Percentiles rank a stretch among this genome's conserved stretches.
These are phyloP conservation scores for Pseudocercospora vitis DNA, from an alignment of 2,329 filamentous ascomycete species.

Conservation along the genomic window DNA sequence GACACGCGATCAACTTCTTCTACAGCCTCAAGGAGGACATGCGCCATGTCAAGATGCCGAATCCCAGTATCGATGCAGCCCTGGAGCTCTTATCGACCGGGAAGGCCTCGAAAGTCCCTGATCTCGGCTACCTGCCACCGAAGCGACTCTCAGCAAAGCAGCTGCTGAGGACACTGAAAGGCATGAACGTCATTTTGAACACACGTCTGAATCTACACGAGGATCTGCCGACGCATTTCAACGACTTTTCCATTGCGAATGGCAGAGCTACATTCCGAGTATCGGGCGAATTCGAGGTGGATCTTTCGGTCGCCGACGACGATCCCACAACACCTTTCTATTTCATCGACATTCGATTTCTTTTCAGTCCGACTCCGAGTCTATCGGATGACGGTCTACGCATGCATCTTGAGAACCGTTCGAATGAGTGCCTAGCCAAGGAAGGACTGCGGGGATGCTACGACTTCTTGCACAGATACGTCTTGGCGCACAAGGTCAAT, in stretches of 20 bases:
- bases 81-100: constrained; percentile 80
- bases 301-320: constrained; percentile 86
- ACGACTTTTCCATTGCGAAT: constrained; percentile 73
- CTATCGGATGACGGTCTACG: constrained; percentile 64
- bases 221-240: constrained; percentile 74
- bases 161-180: constrained; percentile 71
- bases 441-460: constrained; percentile 80
- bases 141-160: constrained; percentile 69
- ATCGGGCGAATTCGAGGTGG: constrained; percentile 82
- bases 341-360: constrained; percentile 88
- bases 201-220: constrained; percentile 84
- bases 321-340: constrained; percentile 81
- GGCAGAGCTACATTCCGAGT: constrained; percentile 91
- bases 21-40: constrained; percentile 69
- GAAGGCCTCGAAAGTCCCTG: constrained; percentile 73
- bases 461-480: constrained; percentile 80
- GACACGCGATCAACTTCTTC: constrained; percentile 30
- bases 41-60: constrained; percentile 72
- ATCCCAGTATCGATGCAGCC: constrained; percentile 88
- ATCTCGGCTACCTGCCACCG: constrained; percentile 75
- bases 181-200: constrained; percentile 80
- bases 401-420: constrained; percentile 64
- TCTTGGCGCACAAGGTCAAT: constrained; percentile 86
- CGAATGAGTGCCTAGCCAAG: constrained; percentile 69
- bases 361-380: constrained; percentile 68